Evolutionary conservation across 2,329 filamentous ascomycete species (phyloP).

Genomic region (Trichoderma atrobrunneum): DNA sequence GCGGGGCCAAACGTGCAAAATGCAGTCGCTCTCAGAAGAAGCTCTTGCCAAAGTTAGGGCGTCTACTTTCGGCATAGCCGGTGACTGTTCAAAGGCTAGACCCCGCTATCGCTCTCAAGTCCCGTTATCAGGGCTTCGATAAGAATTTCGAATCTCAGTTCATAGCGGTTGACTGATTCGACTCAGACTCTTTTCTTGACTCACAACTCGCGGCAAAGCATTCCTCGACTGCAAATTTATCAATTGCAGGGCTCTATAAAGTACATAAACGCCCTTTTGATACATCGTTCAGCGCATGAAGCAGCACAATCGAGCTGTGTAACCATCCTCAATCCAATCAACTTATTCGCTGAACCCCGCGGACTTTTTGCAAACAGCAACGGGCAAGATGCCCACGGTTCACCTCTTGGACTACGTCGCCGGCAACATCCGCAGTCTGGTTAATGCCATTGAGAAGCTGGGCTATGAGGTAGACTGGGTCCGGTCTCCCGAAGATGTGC

Average conservation of each 20-base stretch:
- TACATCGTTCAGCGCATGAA: not conserved
- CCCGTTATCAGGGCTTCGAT: constrained; percentile 14
- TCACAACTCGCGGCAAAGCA: not conserved
- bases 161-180: not conserved
- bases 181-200: constrained; percentile 8
- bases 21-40: constrained; percentile 3
- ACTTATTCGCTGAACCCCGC: constrained; percentile 11
- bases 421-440: constrained; percentile 91
- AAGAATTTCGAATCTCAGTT: constrained; percentile 12
- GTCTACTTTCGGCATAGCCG: not conserved
- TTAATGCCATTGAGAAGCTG: constrained; percentile 95
- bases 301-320: not conserved
- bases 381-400: constrained; percentile 66
- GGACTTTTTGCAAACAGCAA: not conserved
- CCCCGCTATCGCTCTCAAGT: constrained; percentile 15
- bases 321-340: not conserved
- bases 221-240: not conserved
- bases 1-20: constrained; percentile 7
- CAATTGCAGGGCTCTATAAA: not conserved
- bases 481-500: constrained; percentile 76
- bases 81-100: not conserved
- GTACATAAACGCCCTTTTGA: not conserved
- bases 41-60: constrained; percentile 6
- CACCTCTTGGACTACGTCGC: constrained; percentile 86
- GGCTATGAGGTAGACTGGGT: constrained; percentile 95